These are phyloP conservation scores for Arctostaphylos glauca DNA, from an alignment of 148 eudicot genomes.

Conservation along the genomic window DNA sequence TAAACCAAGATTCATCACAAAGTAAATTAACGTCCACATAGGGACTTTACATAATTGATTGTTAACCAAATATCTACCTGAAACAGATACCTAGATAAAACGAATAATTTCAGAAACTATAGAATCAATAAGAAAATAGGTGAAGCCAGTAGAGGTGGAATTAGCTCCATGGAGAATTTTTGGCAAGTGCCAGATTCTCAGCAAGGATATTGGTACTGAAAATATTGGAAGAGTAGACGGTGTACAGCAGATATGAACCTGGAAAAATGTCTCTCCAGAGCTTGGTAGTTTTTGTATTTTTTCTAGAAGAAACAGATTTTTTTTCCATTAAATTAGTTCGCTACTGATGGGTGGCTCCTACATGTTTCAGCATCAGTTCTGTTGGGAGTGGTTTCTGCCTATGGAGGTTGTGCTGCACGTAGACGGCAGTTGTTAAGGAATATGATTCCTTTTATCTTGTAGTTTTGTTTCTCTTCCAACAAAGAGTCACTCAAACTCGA, in stretches of 20 bases:
- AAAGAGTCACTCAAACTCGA: background rate
- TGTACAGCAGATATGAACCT: background rate
- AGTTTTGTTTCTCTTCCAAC: background rate
- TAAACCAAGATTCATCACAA: background rate
- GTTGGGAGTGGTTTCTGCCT: background rate
- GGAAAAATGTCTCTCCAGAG: background rate
- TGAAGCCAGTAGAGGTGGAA: background rate
- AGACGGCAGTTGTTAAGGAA: background rate
- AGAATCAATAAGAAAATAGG: background rate
- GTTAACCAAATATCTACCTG: background rate
- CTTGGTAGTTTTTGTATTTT: background rate
- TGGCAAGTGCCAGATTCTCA: background rate
- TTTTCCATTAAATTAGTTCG: background rate
- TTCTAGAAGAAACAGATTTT: background rate
- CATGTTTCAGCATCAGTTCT: background rate
- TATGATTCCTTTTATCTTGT: background rate
- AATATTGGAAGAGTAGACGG: background rate
- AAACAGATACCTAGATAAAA: background rate
- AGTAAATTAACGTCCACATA: background rate
- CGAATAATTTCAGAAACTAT: background rate
- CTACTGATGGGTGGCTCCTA: background rate
- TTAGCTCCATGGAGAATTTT: background rate
- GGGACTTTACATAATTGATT: background rate
- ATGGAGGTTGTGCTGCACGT: background rate
- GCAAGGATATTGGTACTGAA: constrained; percentile 2